A percentile compares a stretch with the other conserved stretches of the same genome.
Conservation (phyloP, 2,329 filamentous ascomycete species). For the Dryadomyces quercivorus region DNA sequence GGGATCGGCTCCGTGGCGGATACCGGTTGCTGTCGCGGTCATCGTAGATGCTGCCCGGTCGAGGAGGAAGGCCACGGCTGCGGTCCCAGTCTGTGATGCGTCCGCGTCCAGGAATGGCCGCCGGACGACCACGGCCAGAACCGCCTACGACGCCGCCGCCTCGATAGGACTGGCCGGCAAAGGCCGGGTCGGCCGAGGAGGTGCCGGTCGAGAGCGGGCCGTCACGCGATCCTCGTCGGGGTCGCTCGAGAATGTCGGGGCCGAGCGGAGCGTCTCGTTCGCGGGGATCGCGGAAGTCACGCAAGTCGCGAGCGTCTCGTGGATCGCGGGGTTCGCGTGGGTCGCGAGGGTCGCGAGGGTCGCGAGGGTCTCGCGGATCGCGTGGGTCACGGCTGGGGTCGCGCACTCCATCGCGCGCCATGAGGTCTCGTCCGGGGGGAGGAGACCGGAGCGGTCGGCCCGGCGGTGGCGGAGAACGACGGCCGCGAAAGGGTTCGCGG, state of each 20-base stretch:
- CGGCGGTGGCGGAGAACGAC: slow-evolving; percentile 47
- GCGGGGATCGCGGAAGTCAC: slow-evolving; percentile 43
- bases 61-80: slow-evolving; percentile 30
- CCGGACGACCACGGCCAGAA: slow-evolving; percentile 34
- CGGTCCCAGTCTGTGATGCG: slow-evolving; percentile 40
- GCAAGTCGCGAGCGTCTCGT: slow-evolving; percentile 9
- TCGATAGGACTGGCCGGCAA: slow-evolving; percentile 39
- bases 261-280: slow-evolving; percentile 47
- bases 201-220: slow-evolving; percentile 62
- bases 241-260: slow-evolving; percentile 49
- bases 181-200: slow-evolving; percentile 54
- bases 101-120: slow-evolving; percentile 4
- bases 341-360: slow-evolving; percentile 51
- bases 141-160: slow-evolving; percentile 33
- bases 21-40: slow-evolving; percentile 46
- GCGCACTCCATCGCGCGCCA: slow-evolving; percentile 27
- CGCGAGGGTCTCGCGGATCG: slow-evolving; percentile 41
- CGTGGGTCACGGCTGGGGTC: slow-evolving; percentile 28
- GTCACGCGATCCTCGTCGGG: slow-evolving; percentile 58
- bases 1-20: slow-evolving; percentile 47
- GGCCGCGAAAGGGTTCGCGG: slow-evolving; percentile 41
- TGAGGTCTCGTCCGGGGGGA: slow-evolving; percentile 30
- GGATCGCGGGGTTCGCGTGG: slow-evolving; percentile 34
- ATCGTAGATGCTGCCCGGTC: slow-evolving; percentile 37
- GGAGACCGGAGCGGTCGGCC: slow-evolving; percentile 34